These are phyloP conservation scores for Porphyrellus cyaneotinctus DNA, from an alignment of 768 basidiomycete genomes.

Conservation along the genomic window DNA sequence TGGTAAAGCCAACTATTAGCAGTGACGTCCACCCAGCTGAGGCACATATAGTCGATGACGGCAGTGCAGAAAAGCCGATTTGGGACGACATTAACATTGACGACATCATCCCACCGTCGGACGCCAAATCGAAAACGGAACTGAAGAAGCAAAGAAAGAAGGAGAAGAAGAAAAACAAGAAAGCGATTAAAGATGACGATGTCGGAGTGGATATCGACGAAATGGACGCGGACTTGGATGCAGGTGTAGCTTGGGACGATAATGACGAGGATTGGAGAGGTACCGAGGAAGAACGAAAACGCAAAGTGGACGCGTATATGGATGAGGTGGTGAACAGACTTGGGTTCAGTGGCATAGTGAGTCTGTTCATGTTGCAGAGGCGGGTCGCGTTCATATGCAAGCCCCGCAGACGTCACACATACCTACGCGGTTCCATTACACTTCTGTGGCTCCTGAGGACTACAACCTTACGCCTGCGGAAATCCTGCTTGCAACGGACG, in stretches of 20 bases:
- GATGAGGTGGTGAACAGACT: slow-evolving; percentile 77
- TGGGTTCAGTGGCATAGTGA: slow-evolving; percentile 93
- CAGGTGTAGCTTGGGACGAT: slow-evolving; percentile 31
- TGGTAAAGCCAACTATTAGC: slow-evolving; percentile 15
- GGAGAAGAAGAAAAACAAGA: slow-evolving; percentile 38
- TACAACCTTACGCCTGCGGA: slow-evolving; percentile 79
- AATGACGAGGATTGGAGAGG: slow-evolving; percentile 76
- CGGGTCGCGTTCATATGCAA: not conserved
- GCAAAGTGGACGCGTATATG: slow-evolving; percentile 82
- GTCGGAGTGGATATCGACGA: slow-evolving; percentile 45
- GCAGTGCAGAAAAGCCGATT: slow-evolving; percentile 62
- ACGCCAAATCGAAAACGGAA: slow-evolving; percentile 27
- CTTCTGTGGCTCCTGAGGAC: slow-evolving; percentile 54
- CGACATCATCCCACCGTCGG: slow-evolving; percentile 48
- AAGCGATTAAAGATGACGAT: slow-evolving; percentile 36
- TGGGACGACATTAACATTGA: slow-evolving; percentile 88
- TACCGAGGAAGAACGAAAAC: slow-evolving; percentile 87
- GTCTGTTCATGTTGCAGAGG: slow-evolving; percentile 23
- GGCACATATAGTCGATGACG: slow-evolving; percentile 25
- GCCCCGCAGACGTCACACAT: slow-evolving; percentile 71
- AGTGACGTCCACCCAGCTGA: not conserved
- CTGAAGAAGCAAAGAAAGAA: slow-evolving; percentile 44
- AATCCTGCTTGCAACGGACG: slow-evolving; percentile 86
- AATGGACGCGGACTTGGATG: slow-evolving; percentile 59
- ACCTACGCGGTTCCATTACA: slow-evolving; percentile 92